Percentiles rank a stretch among this genome's conserved stretches.
Conservation (phyloP, 495 filamentous ascomycete genomes). For the Haplographium delicatum region DNA sequence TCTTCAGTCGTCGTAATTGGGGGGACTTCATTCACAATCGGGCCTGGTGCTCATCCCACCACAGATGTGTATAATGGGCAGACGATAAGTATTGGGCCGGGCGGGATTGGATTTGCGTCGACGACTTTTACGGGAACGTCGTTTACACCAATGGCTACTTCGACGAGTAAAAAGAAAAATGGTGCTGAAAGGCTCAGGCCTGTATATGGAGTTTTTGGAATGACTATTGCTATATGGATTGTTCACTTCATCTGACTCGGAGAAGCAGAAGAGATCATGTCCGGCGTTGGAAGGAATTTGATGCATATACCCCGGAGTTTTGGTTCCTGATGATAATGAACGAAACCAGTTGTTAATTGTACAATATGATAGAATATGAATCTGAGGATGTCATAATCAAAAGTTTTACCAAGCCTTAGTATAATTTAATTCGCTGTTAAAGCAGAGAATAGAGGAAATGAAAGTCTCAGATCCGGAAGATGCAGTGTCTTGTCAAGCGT, state of each 20-base stretch:
- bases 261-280: background rate
- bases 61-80: slow-evolving; percentile 18
- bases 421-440: too few species aligned
- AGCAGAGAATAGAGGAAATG: too few species aligned
- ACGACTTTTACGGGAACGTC: slow-evolving; percentile 11
- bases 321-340: too few species aligned
- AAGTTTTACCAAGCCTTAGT: too few species aligned
- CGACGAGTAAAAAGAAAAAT: slow-evolving; percentile 14
- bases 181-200: slow-evolving; percentile 1
- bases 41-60: slow-evolving; percentile 6
- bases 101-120: slow-evolving; percentile 18
- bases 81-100: slow-evolving; percentile 20
- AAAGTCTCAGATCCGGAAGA: too few species aligned
- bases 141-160: slow-evolving; percentile 2
- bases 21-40: slow-evolving; percentile 19
- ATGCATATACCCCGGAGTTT: slow-evolving; percentile 14
- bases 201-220: slow-evolving; percentile 9
- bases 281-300: slow-evolving; percentile 1
- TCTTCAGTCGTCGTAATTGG: slow-evolving; percentile 14
- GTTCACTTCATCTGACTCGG: slow-evolving; percentile 5
- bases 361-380: too few species aligned
- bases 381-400: too few species aligned
- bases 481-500: too few species aligned
- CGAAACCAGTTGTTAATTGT: too few species aligned
- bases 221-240: background rate